These are phyloP conservation scores for Tetrahymena malaccensis DNA, from an alignment of 73 alveolate genomes.

Conservation along the genomic window DNA sequence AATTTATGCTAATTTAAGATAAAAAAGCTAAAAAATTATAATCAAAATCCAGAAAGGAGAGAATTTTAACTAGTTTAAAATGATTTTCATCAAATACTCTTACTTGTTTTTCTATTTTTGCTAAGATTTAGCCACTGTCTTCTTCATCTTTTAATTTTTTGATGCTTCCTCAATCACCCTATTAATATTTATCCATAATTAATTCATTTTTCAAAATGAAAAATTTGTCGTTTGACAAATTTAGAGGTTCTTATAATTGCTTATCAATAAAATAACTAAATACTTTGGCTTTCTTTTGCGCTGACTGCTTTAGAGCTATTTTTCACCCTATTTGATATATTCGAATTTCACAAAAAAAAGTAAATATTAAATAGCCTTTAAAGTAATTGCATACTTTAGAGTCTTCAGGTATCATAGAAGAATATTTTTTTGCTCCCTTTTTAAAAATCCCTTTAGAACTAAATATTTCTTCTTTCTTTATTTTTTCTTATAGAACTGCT, in stretches of 20 bases:
- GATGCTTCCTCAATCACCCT: conserved; percentile 1
- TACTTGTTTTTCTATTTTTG: neutral
- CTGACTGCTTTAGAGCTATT: neutral
- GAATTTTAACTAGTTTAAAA: neutral
- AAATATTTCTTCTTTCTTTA: neutral
- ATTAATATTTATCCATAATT: neutral
- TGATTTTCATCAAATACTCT: neutral
- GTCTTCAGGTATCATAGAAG: neutral
- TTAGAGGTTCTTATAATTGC: neutral
- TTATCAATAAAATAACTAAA: neutral
- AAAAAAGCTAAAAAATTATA: neutral
- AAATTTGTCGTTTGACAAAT: neutral
- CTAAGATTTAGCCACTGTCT: neutral
- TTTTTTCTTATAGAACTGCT: neutral
- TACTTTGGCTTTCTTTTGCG: neutral
- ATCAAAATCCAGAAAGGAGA: neutral
- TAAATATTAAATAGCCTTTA: neutral
- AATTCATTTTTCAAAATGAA: neutral
- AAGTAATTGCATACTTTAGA: neutral
- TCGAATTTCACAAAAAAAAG: neutral
- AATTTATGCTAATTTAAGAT: neutral
- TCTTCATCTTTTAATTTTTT: neutral
- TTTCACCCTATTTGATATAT: neutral
- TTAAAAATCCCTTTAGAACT: neutral
- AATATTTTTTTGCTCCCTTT: neutral